phyloP scores from a whole-genome alignment of 495 filamentous ascomycete species.

The Cladorrhinum samala region DNA sequence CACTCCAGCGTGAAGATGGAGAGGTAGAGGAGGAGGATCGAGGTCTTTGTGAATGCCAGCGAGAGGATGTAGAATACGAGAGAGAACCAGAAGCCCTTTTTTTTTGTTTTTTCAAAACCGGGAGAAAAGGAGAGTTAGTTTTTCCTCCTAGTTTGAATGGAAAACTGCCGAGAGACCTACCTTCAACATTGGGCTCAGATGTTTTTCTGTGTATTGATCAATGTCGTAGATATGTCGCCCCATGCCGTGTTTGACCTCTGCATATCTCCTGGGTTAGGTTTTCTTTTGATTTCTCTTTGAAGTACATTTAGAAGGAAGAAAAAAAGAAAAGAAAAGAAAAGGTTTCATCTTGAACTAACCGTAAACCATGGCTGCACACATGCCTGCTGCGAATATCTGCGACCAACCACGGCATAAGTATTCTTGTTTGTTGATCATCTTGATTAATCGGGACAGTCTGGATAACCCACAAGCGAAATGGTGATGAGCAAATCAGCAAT shows the following conservation, averaged over 20 bases:
- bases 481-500: conserved; percentile 17
- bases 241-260: conserved; percentile 18
- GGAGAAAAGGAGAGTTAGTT: neutral
- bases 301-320: too few relatives aligned
- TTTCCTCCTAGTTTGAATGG: neutral
- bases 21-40: conserved; percentile 26
- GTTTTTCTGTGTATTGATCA: neutral
- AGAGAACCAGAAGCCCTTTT: conserved; percentile 20
- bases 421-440: too few relatives aligned
- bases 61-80: conserved; percentile 16
- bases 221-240: conserved; percentile 22
- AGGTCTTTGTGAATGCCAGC: conserved; percentile 22
- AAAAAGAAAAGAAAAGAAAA: too few relatives aligned
- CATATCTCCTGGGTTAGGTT: neutral
- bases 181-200: conserved; percentile 5
- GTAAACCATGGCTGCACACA: neutral
- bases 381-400: conserved; percentile 10
- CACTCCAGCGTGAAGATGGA: conserved; percentile 24
- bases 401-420: too few relatives aligned
- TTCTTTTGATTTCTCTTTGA: neutral
- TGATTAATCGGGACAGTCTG: too few relatives aligned
- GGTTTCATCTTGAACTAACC: conserved; percentile 7
- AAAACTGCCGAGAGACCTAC: conserved; percentile 5
- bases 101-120: too few relatives aligned
- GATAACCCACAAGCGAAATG: conserved; percentile 16